Conservation (phyloP, 208 protist species). For the Leishmania martiniquensis region DNA sequence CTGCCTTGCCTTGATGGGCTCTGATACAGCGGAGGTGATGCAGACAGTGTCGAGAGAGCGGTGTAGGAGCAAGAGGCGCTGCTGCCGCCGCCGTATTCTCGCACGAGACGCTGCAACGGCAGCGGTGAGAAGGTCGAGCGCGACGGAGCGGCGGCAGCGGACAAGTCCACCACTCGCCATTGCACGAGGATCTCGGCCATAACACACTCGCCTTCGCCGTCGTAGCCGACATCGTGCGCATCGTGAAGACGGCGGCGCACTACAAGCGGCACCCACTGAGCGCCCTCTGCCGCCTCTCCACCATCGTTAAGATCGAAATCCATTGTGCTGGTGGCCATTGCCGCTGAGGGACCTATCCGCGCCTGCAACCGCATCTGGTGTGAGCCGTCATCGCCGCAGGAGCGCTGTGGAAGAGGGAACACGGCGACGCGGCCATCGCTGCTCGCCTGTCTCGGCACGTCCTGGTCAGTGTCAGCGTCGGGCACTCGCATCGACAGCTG, state of each 20-base stretch:
- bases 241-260: neutral
- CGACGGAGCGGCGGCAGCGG: neutral
- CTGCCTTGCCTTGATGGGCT: neutral
- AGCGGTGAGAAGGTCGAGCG: neutral
- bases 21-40: neutral
- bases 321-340: slow-evolving; percentile 6
- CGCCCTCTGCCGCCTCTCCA: neutral
- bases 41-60: neutral
- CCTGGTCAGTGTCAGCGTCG: neutral
- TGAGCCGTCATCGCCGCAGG: neutral
- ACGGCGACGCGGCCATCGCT: neutral
- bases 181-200: slow-evolving; percentile 23
- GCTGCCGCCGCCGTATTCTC: slow-evolving; percentile 17
- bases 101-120: slow-evolving; percentile 9
- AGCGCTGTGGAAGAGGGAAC: slow-evolving; percentile 15
- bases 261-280: slow-evolving; percentile 32
- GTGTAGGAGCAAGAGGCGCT: slow-evolving; percentile 16
- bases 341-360: neutral
- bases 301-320: neutral
- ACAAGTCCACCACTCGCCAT: slow-evolving; percentile 18
- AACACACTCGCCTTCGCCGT: neutral
- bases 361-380: slow-evolving; percentile 21
- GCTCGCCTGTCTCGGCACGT: neutral
- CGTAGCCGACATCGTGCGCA: neutral
- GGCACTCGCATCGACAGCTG: slow-evolving; percentile 5